Evolutionary conservation across 225 moss, liverwort and hornwort genomes (phyloP).

Genomic region (Ulota crispa): DNA sequence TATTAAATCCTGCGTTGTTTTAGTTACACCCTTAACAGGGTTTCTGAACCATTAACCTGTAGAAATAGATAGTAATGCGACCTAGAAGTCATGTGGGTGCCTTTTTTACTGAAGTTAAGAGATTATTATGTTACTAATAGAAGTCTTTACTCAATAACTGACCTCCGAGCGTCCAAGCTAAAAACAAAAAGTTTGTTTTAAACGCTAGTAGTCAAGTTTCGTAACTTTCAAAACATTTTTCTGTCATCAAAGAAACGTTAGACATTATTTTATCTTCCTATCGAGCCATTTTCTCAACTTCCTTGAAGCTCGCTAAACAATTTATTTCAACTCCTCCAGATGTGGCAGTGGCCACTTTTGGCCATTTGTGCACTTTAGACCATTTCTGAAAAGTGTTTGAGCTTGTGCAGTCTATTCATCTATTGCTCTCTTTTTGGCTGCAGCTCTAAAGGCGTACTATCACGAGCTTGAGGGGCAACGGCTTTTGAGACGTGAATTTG

Average conservation of each 20-base stretch:
- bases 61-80: background rate
- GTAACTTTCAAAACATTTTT: too few species aligned
- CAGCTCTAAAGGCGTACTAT: conserved; percentile 81
- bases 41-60: background rate
- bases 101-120: background rate
- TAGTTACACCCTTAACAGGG: background rate
- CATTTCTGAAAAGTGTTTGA: background rate
- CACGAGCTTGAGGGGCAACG: conserved; percentile 55
- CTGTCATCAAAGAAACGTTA: too few species aligned
- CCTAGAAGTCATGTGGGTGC: background rate
- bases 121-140: background rate
- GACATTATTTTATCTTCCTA: background rate
- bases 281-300: background rate
- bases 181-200: too few species aligned
- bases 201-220: too few species aligned
- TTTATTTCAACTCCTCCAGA: background rate
- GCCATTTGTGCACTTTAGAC: too few species aligned
- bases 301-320: background rate
- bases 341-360: background rate
- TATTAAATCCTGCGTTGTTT: background rate
- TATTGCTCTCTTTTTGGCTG: conserved; percentile 26
- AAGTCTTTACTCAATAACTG: background rate
- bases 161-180: background rate
- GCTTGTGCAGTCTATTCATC: background rate
- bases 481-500: background rate